These are phyloP conservation scores for Aspergillus fischeri DNA, from an alignment of 2,329 filamentous ascomycete genomes.

Conservation along the genomic window DNA sequence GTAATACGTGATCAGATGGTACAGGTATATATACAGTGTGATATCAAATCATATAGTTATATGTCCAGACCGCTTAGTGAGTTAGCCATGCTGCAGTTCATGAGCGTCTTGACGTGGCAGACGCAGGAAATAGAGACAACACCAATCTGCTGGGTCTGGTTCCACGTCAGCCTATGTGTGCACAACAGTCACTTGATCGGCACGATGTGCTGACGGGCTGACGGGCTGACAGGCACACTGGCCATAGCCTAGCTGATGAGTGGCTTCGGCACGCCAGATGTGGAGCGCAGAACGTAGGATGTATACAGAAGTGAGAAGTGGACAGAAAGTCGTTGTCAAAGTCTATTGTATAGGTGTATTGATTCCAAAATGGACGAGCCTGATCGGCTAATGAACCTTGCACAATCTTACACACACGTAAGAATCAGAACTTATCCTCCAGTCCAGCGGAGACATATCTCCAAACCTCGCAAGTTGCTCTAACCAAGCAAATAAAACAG, in stretches of 20 bases:
- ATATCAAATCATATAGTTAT: background rate
- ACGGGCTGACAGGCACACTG: background rate
- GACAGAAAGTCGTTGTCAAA: background rate
- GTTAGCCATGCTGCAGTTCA: background rate
- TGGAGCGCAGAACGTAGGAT: background rate
- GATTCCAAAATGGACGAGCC: background rate
- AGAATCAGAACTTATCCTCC: background rate
- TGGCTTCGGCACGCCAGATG: background rate
- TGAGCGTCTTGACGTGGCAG: background rate
- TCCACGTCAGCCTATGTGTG: background rate
- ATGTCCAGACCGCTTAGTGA: background rate
- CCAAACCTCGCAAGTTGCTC: background rate
- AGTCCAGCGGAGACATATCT: background rate
- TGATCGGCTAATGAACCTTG: background rate
- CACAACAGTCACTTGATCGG: background rate
- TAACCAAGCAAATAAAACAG: background rate
- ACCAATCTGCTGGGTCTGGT: background rate
- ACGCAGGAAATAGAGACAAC: background rate
- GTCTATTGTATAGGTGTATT: background rate
- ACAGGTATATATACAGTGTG: background rate
- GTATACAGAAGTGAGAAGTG: background rate
- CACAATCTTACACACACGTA: background rate
- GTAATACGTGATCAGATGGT: conserved; percentile 49
- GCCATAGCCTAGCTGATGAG: background rate
- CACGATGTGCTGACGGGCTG: background rate